Percentiles rank a stretch among this genome's conserved stretches.
Conservation (phyloP, 148 eudicot genomes). For the Chenopodium suecicum region DNA sequence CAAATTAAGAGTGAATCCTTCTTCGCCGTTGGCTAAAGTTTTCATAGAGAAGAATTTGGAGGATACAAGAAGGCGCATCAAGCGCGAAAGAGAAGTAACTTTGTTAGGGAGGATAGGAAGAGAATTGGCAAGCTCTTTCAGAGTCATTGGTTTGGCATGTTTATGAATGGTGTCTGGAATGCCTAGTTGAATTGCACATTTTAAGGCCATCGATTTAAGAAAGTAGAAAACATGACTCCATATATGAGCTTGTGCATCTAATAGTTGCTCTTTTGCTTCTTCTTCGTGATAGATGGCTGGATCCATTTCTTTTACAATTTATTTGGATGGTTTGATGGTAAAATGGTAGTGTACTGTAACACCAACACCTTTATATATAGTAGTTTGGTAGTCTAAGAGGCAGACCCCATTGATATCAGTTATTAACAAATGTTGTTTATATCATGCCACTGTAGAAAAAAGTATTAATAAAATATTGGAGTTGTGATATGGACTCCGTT, state of each 20-base stretch:
- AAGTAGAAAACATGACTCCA: conserved; percentile 24
- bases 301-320: too few species aligned
- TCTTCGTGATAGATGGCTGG: neutral
- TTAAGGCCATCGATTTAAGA: conserved; percentile 34
- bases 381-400: too few species aligned
- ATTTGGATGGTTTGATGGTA: too few species aligned
- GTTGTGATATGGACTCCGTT: too few species aligned
- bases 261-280: conserved; percentile 9
- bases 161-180: conserved; percentile 32
- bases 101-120: conserved; percentile 27
- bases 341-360: too few species aligned
- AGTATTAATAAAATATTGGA: too few species aligned
- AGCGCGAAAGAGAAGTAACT: conserved; percentile 3
- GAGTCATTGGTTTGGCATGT: conserved; percentile 33
- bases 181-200: conserved; percentile 34
- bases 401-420: too few species aligned
- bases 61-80: conserved; percentile 33
- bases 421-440: too few species aligned
- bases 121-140: conserved; percentile 8
- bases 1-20: conserved; percentile 22
- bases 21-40: neutral
- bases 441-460: too few species aligned
- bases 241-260: conserved; percentile 34
- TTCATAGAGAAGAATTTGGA: conserved; percentile 22
- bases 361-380: too few species aligned